These are phyloP conservation scores for Eimeria maxima DNA, from an alignment of 169 alveolate genomes.

Conservation along the genomic window DNA sequence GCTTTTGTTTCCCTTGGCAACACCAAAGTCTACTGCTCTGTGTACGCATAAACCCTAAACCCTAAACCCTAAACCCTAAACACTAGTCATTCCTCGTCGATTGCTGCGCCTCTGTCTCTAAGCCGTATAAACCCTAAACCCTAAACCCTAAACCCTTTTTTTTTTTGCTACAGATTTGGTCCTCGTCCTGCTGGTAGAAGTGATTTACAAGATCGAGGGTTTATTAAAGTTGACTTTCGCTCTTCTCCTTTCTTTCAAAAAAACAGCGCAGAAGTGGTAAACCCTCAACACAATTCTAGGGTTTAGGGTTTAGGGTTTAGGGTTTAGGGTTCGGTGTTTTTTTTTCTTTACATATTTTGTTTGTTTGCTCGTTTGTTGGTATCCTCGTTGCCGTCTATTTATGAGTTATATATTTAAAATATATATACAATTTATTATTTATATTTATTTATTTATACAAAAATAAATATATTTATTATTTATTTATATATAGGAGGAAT, in stretches of 20 bases:
- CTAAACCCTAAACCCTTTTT: not conserved
- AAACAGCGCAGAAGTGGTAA: not conserved
- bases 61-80: constrained; percentile 11
- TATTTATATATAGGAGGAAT: not conserved
- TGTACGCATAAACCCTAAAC: constrained; percentile 56
- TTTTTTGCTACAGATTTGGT: constrained; percentile 20
- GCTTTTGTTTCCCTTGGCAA: constrained; percentile 79
- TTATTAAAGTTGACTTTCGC: constrained; percentile 1
- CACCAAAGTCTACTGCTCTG: constrained; percentile 76
- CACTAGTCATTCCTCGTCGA: not conserved
- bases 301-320: not conserved
- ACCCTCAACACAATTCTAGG: not conserved
- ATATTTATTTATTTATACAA: not conserved
- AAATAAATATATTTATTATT: not conserved
- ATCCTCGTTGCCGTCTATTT: not conserved
- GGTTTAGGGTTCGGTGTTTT: not conserved
- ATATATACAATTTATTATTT: too few species aligned
- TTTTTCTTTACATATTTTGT: too few species aligned
- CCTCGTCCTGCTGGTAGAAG: constrained; percentile 47
- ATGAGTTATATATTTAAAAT: too few species aligned
- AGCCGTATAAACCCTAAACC: not conserved
- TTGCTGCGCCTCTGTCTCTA: not conserved
- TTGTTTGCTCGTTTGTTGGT: not conserved
- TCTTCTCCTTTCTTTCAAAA: constrained; percentile 7
- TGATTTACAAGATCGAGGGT: constrained; percentile 56